Evolutionary conservation across 352 stramenopile genomes (phyloP), one percentile per base, ranked within the genome.

Genomic region (Phytophthora pinifolia): DNA sequence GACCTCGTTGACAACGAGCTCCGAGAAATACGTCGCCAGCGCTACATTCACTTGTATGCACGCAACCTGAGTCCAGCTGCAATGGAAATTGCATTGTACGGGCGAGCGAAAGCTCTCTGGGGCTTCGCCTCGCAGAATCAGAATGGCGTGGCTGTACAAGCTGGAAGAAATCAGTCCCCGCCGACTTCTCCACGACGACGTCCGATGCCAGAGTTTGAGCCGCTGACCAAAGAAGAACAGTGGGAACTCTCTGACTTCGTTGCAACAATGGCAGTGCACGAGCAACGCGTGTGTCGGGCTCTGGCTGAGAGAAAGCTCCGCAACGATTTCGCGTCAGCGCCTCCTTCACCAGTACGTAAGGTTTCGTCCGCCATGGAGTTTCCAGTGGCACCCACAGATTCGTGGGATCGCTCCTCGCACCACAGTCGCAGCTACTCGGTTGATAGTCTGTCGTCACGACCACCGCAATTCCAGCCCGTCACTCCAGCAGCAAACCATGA

Each of bases 201-300:
- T 31, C 53, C 44, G 32, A 33, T 60, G 9, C 54, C 60, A 10
- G 51, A 55, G 13, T 45, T 85, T 29, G 65, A 73, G 1, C 72
- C 72, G 1, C 45, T 92, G 4, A 78, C 46, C 1, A 61, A 68
- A 15, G 50, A 61, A 31, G 79, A 92, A 52, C 47, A 67, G 7
- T 89, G 79, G 77, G 70, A 85, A 59, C 57, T 89, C 10, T 92
- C 82, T 0, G 82, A 92, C 42, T 63, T 88, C 5, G 58, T 92
- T 33, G 48, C 71, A 10, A 43, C 62, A 14, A 69, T 88, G 34
- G 12, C 62, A 2, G 66, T 92, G 4, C 57, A 65, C 17, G 68
- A 86, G 1, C 79, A 87, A 60, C 70, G 74, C 8, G 49, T 68
- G 29, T 81, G 72, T 47, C 71, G 79, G n/a, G 63, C 70, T 14